Base-by-base conservation (phyloP, 164 flowering plant species). In the Kalanchoe fedtschenkoi region DNA sequence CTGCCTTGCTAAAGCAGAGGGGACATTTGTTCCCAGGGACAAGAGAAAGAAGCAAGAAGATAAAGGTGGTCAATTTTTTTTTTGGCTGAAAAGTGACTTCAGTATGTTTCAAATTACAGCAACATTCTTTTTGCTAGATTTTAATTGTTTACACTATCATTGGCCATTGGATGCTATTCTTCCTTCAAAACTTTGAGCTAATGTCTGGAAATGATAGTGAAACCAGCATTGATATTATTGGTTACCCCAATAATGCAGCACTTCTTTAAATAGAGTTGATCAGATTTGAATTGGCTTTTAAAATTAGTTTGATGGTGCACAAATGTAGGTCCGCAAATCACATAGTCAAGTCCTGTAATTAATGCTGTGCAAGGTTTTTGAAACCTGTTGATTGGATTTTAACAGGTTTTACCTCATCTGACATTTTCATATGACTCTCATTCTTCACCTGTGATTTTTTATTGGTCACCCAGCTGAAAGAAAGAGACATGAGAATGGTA, bases 1-100 rank as follows among this genome's bases (percentile, higher is more conserved):
- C 72, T 87, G 93, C 68, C 67, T 95, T 76, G 85, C 96, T 51
- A 87, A 86, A 75, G 99, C 81, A 28, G 96, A 95, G 44, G 96
- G 96, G 46, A 77, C 84, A 57, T 93, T 55, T 70, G 78, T 73
- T 51, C 86, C 85, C 17, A 82, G 75, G 68, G 99, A 91, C 65
- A 87, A 88, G 85, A 88, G 87, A 75, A 90, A 83, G 87, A 91
- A 84, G 80, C 95, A 86, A 70, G 99, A 93, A 62, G 99, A 93
- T 61, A 93, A 88, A 80, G 91, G 99, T 93, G 34, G 74, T 33
- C 2, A 26, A 47, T 29, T 39, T 16, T 28, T 26, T 8, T 43
- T 42, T 19, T 42, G 46, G 2, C 46, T 42, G 46, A 13, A 42
- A 15, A 13, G 14, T 42, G 5, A 39, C 15, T 39, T 42, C 1